Evolutionary conservation across 371 early-diverging fungal species (phyloP).

Genomic region (Syncephalis fuscata): DNA sequence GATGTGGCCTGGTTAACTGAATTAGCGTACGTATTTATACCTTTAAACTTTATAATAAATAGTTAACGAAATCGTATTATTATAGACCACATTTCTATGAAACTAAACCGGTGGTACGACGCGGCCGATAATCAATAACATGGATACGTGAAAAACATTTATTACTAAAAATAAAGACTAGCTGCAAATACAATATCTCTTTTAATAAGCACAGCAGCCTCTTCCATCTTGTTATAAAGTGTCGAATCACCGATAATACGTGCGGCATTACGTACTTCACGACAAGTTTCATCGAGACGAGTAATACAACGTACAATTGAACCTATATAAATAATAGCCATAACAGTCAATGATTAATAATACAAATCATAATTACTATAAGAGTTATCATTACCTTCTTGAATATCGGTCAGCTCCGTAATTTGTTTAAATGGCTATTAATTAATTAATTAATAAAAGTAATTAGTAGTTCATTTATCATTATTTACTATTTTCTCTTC

Average conservation of each 20-base stretch:
- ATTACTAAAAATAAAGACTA: slow-evolving; percentile 27
- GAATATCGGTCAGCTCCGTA: slow-evolving; percentile 83
- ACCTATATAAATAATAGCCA: too few relatives aligned
- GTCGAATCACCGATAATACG: slow-evolving; percentile 87
- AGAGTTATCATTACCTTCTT: slow-evolving; percentile 49
- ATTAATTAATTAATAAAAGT: neutral
- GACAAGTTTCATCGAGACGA: slow-evolving; percentile 92
- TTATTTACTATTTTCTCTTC: neutral
- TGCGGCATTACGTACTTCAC: slow-evolving; percentile 89
- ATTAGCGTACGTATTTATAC: slow-evolving; percentile 21
- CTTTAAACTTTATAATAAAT: neutral
- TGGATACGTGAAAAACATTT: too few relatives aligned
- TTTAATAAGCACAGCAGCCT: slow-evolving; percentile 80
- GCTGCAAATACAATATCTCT: slow-evolving; percentile 99
- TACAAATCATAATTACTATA: neutral
- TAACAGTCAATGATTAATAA: slow-evolving; percentile 9
- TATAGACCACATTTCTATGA: slow-evolving; percentile 29
- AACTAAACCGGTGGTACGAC: slow-evolving; percentile 10
- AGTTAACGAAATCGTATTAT: neutral
- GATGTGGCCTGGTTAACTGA: slow-evolving; percentile 54
- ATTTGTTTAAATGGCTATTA: slow-evolving; percentile 76
- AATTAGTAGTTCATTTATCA: neutral
- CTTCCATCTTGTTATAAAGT: slow-evolving; percentile 90
- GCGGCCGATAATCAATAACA: too few relatives aligned
- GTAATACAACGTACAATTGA: slow-evolving; percentile 96